Evolutionary conservation across 257 asterid species (phyloP).

Genomic region (Solanum pinnatisectum): DNA sequence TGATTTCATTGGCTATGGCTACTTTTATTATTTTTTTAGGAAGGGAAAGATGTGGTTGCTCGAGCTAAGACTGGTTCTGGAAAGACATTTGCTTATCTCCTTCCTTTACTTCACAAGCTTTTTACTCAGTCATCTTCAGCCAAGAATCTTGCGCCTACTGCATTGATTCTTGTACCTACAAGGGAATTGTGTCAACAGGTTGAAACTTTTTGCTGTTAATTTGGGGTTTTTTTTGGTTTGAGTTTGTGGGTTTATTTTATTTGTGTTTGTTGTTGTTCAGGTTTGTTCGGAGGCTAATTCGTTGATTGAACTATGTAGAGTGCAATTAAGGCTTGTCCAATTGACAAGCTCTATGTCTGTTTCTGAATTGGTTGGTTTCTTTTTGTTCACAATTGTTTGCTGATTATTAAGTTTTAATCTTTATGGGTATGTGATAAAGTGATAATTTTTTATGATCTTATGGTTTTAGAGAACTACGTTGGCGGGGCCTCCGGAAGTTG

Average conservation of each 20-base stretch:
- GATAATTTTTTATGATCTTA: neutral
- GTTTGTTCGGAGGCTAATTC: conserved; percentile 58
- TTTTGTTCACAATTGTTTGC: neutral
- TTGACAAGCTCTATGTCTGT: conserved; percentile 64
- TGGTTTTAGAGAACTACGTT: conserved; percentile 58
- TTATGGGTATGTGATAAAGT: neutral
- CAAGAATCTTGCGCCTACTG: conserved; percentile 48
- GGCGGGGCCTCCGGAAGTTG: conserved; percentile 71
- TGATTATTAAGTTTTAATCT: neutral
- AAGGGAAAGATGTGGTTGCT: conserved; percentile 95
- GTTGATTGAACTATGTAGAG: conserved; percentile 71
- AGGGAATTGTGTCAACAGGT: conserved; percentile 94
- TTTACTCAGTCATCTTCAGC: conserved; percentile 37
- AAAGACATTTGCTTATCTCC: conserved; percentile 80
- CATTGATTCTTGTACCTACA: conserved; percentile 78
- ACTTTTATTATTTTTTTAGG: conserved; percentile 18
- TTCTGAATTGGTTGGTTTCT: conserved; percentile 62
- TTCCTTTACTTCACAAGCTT: conserved; percentile 87
- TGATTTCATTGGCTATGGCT: neutral
- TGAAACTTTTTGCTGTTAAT: neutral
- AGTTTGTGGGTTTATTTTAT: neutral
- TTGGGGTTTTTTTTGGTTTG: neutral
- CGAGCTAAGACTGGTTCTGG: conserved; percentile 99
- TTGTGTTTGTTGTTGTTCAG: conserved; percentile 20
- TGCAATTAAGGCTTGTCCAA: conserved; percentile 64